A percentile compares a stretch with the other conserved stretches of the same genome.
Conservation (phyloP, 257 asterid genomes). For the Buddleja alternifolia region DNA sequence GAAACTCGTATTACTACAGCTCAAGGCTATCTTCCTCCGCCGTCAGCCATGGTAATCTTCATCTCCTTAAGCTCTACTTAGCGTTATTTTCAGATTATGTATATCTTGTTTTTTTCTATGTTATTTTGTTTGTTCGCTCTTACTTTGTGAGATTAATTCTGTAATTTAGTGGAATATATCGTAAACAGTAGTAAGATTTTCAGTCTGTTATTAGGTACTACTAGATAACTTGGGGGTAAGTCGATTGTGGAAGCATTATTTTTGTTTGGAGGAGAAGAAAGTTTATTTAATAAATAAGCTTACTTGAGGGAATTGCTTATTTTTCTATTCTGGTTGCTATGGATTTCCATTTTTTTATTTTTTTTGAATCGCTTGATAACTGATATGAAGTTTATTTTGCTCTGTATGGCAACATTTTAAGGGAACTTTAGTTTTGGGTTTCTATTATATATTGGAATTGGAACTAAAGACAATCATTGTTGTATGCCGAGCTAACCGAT, state of each 20-base stretch:
- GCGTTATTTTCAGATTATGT: background rate
- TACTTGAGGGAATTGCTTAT: background rate
- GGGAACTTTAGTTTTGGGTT: background rate
- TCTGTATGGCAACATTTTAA: background rate
- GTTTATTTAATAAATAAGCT: background rate
- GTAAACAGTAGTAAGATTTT: background rate
- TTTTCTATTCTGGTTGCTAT: background rate
- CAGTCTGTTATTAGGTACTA: background rate
- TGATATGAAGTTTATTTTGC: background rate
- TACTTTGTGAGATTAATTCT: slow-evolving; percentile 7
- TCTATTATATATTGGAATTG: background rate
- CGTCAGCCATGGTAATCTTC: slow-evolving; percentile 35
- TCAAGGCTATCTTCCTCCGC: background rate
- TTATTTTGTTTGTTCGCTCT: background rate
- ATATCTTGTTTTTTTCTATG: background rate
- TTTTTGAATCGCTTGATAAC: background rate
- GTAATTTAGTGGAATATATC: too few relatives aligned
- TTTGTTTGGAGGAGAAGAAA: background rate
- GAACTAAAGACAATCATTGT: background rate
- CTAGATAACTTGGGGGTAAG: background rate
- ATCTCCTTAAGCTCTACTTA: background rate
- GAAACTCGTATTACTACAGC: background rate
- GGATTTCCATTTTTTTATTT: background rate
- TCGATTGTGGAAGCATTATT: background rate
- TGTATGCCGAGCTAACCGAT: background rate